Evolutionary conservation across 2,329 filamentous ascomycete species (phyloP), one percentile per base, ranked within the genome.

Genomic region (Coleophoma eucalyptorum): DNA sequence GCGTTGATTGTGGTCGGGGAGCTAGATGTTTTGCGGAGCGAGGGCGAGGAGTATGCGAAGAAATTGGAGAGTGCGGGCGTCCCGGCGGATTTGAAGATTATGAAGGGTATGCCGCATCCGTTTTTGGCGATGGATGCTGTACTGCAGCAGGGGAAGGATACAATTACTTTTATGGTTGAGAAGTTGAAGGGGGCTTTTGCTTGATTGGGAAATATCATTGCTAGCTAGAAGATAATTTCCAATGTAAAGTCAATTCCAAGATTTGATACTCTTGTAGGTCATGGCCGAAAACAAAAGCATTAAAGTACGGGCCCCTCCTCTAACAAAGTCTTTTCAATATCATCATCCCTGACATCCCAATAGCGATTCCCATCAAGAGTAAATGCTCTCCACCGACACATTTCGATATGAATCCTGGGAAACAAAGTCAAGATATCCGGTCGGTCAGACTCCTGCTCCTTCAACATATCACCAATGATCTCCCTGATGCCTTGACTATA

Each of bases 81-180:
- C 1, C 44, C 59, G n/a, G 73, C 72, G 3, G 69, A 78, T 43
- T 59, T 80, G 33, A 70, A 76, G 51, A 63, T 78, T 18, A 76
- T 79, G 72, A 69, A 73, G 57, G 76, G 78, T 0, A 77, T 79
- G 72, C 78, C 78, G 4, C 79, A 83, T 67, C 77, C 78, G 0
- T 83, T 83, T 60, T 67, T 81, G 48, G 78, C 76, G 2, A 81
- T 82, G 78, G 78, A 82, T 59, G 76, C 68, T 2, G 78, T 70
- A 2, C 61, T 83, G 44, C 70, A 77, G 50, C 77, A 75, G 49
- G 79, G 77, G 0, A 72, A 65, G 55, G 65, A 71, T 50, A 75
- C 78, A 0, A 80, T 83, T 51, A 76, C 72, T 0, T 57, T 43
- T 47, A 64, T 62, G 58, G 55, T 58, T 46, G 57, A 60, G 43